Conservation (phyloP, 208 protist genomes). For the Leishmania tarentolae region DNA sequence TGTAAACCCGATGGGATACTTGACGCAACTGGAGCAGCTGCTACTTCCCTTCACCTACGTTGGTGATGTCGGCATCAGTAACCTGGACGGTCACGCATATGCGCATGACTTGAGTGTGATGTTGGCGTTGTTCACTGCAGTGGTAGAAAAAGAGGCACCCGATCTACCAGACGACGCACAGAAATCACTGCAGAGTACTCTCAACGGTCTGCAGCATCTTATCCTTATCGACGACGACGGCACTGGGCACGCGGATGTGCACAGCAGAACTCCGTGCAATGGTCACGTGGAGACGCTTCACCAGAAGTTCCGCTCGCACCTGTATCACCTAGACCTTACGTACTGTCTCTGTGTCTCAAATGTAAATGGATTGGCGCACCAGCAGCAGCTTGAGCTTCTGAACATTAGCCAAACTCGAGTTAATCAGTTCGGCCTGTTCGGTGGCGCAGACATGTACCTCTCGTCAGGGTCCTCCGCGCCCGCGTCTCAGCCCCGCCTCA, state of each 20-base stretch:
- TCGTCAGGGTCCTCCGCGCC: not conserved
- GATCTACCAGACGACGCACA: not conserved
- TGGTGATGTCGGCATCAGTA: constrained; percentile 30
- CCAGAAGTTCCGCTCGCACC: constrained; percentile 38
- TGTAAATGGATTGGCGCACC: constrained; percentile 31
- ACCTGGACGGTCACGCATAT: constrained; percentile 43
- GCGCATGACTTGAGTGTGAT: constrained; percentile 16
- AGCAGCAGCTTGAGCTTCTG: constrained; percentile 49
- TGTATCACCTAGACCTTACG: constrained; percentile 68
- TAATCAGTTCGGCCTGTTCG: constrained; percentile 32
- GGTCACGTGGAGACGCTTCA: constrained; percentile 16
- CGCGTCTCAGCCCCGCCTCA: not conserved
- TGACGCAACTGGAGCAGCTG: constrained; percentile 50
- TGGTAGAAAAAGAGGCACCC: not conserved
- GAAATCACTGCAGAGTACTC: not conserved
- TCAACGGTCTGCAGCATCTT: constrained; percentile 16
- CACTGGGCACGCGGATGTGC: not conserved
- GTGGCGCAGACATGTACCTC: not conserved
- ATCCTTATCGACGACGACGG: not conserved
- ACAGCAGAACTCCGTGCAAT: not conserved
- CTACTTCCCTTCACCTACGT: constrained; percentile 51
- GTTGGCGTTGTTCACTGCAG: constrained; percentile 8
- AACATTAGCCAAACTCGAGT: constrained; percentile 58
- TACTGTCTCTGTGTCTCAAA: constrained; percentile 45
- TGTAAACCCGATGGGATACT: constrained; percentile 42